Conservation (phyloP, 2,329 filamentous ascomycete genomes). For the Metarhizium album region DNA sequence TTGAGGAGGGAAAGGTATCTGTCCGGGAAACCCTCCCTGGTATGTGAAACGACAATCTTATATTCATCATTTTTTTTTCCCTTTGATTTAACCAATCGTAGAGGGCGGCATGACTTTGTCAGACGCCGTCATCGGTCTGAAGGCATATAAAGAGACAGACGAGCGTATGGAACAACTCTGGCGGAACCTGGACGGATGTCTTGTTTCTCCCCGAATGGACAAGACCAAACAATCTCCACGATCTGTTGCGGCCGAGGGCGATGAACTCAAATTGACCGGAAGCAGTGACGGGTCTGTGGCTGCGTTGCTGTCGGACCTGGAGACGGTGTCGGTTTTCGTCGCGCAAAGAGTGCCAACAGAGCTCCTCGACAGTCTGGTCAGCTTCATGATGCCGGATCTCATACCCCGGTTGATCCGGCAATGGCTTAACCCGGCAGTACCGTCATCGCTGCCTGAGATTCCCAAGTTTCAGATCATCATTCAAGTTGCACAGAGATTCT, state of each 20-base stretch:
- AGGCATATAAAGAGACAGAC: constrained; percentile 50
- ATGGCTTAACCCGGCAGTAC: constrained; percentile 70
- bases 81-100: constrained; percentile 15
- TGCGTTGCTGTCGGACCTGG: constrained; percentile 43
- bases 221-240: constrained; percentile 22
- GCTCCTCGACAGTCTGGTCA: constrained; percentile 50
- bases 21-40: constrained; percentile 43
- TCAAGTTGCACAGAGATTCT: constrained; percentile 53
- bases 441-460: constrained; percentile 62
- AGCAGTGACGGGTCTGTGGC: constrained; percentile 34
- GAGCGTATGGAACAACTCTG: constrained; percentile 49
- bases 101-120: constrained; percentile 41
- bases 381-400: constrained; percentile 59
- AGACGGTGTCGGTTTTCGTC: constrained; percentile 40
- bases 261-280: constrained; percentile 32
- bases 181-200: constrained; percentile 49
- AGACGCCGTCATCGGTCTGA: constrained; percentile 44
- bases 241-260: constrained; percentile 29
- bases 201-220: constrained; percentile 50
- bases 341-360: constrained; percentile 40
- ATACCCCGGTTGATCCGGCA: constrained; percentile 56
- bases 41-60: constrained; percentile 18
- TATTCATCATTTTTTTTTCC: not conserved
- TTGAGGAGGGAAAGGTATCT: constrained; percentile 40
- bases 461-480: constrained; percentile 60